Evolutionary conservation across 768 basidiomycete genomes (phyloP), one percentile per base, ranked within the genome.

Genomic region (Rubroboletus pulcherrimus): DNA sequence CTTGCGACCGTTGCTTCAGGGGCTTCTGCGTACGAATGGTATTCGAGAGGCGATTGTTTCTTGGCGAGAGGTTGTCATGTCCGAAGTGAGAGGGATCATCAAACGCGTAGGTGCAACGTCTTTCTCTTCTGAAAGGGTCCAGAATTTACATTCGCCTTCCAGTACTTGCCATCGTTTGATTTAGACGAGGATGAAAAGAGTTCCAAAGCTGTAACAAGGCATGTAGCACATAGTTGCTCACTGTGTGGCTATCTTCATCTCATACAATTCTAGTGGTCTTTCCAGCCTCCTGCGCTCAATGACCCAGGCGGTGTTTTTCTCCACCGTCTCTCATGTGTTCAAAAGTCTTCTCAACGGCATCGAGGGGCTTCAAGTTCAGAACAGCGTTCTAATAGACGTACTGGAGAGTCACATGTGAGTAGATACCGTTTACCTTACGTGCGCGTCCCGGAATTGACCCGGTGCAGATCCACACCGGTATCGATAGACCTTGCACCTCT

Each of bases 11-110:
- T 65, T 95, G 43, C 67, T 97, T 29, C 79, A 85, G 33, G 91
- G 91, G n/a, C 78, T 98, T 47, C 71, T 85, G 24, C 78, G 89
- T 56, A 89, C 90, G 1, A 81, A 78, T 41, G 88, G 86, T 4
- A 67, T 93, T 40, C 82, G 83, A 49, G 87, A 89, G 57, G 86
- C 83, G 1, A 75, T 83, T 30, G 60, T 80, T 11, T 80, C 82
- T 15, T 93, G 91, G 88, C 74, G 87, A 58, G 83, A 87, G 38
- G 79, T 83, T 5, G 86, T 84, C 17, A 70, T 90, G 56, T 71
- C 69, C 14, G 86, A 89, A 57, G 74, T 93, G 31, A 77, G 75
- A 54, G 75, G 73, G 1, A 73, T 83, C 29, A 70, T 88, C 31
- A 83, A 80, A 66, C 76, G 77, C 72, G 90, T 91, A 64, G 54